A percentile compares a stretch with the other conserved stretches of the same genome.
Evolutionary conservation across 129 eudicot genomes (phyloP).

Genomic region (Apium graveolens): DNA sequence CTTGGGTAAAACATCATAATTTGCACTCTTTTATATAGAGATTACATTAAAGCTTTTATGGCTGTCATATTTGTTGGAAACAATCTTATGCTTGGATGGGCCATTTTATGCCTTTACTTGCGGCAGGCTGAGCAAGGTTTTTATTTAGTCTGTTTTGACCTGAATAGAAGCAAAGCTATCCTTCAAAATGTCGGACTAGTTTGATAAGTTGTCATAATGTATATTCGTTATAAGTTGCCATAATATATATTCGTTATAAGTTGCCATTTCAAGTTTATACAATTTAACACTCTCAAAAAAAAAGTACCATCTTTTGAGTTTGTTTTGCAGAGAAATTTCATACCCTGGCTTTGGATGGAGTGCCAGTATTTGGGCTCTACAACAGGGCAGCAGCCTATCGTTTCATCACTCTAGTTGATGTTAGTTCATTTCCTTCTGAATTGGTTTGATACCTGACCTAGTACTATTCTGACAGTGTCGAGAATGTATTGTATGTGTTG

Average conservation of each 20-base stretch:
- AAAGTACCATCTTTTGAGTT: not conserved
- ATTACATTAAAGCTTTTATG: not conserved
- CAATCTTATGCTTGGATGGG: not conserved
- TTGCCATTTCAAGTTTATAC: not conserved
- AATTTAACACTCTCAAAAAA: not conserved
- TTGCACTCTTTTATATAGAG: not conserved
- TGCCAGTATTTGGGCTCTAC: constrained; percentile 75
- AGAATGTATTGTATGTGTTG: not conserved
- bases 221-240: not conserved
- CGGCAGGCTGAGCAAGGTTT: constrained; percentile 86
- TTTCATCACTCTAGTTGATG: constrained; percentile 91
- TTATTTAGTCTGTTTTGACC: too few relatives aligned
- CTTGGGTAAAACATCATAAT: constrained; percentile 48
- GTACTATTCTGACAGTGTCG: not conserved
- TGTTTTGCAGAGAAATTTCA: constrained; percentile 61
- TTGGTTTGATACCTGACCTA: not conserved
- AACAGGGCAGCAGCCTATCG: constrained; percentile 94
- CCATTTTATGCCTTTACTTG: constrained; percentile 2
- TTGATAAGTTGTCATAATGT: not conserved
- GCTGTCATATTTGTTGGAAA: not conserved
- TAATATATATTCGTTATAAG: not conserved
- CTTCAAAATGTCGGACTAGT: not conserved
- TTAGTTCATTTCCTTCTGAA: constrained; percentile 31
- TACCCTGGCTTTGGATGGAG: constrained; percentile 80
- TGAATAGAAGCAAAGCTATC: not conserved